Conservation (phyloP, 2,329 filamentous ascomycete species). For the Hypoxylon sp. region DNA sequence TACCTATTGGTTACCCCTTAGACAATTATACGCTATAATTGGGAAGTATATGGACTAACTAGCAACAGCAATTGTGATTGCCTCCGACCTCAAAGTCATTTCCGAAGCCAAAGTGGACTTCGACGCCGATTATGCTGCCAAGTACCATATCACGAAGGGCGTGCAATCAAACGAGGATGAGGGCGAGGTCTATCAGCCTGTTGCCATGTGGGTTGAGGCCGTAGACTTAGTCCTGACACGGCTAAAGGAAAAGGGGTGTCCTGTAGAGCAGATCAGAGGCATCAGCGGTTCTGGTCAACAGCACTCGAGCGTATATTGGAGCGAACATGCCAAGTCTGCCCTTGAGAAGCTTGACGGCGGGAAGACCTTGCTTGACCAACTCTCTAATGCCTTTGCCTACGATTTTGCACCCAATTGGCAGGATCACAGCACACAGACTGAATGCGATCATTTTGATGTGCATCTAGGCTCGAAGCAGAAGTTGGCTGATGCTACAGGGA, state of each 20-base stretch:
- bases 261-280: conserved; percentile 78
- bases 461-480: conserved; percentile 70
- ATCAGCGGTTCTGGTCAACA: conserved; percentile 95
- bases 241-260: conserved; percentile 73
- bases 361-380: conserved; percentile 74
- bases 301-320: conserved; percentile 98
- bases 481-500: conserved; percentile 84
- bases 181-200: conserved; percentile 90
- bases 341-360: conserved; percentile 68
- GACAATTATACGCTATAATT: neutral
- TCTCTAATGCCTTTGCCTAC: conserved; percentile 78
- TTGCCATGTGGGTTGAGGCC: conserved; percentile 93
- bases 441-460: conserved; percentile 89
- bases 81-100: conserved; percentile 80
- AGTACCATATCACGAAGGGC: conserved; percentile 86
- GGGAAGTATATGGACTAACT: conserved; percentile 13
- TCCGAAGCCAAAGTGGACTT: conserved; percentile 94
- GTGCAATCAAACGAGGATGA: conserved; percentile 83
- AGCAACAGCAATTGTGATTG: conserved; percentile 77
- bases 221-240: conserved; percentile 83
- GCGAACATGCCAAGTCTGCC: conserved; percentile 69
- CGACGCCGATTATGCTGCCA: conserved; percentile 77
- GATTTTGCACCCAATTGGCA: conserved; percentile 97
- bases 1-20: conserved; percentile 2
- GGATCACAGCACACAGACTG: conserved; percentile 90